phyloP scores from a whole-genome alignment of 495 filamentous ascomycete species.

The Neurospora tetraspora region DNA sequence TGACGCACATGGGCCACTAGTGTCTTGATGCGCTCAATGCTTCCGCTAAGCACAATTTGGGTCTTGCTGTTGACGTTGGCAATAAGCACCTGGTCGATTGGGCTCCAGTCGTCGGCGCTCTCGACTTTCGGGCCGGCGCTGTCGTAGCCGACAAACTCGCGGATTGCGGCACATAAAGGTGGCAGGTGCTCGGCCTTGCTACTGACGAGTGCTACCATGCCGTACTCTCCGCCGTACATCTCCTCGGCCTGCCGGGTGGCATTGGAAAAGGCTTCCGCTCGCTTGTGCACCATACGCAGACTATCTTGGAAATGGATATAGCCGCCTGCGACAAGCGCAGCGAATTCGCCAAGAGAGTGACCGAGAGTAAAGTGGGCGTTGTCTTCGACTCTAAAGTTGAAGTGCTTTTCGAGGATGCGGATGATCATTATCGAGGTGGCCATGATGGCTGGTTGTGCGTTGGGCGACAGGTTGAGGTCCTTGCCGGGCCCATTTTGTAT shows the following conservation, averaged over 20 bases:
- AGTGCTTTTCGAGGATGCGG: slow-evolving; percentile 77
- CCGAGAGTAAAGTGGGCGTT: slow-evolving; percentile 75
- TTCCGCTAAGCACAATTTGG: slow-evolving; percentile 90
- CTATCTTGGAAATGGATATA: slow-evolving; percentile 71
- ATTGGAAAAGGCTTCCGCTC: slow-evolving; percentile 77
- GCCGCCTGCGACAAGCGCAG: slow-evolving; percentile 74
- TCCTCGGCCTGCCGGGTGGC: slow-evolving; percentile 56
- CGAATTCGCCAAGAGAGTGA: slow-evolving; percentile 92
- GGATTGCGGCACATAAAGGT: slow-evolving; percentile 57
- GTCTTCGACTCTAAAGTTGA: slow-evolving; percentile 59
- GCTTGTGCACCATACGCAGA: slow-evolving; percentile 61
- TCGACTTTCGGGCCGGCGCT: slow-evolving; percentile 56
- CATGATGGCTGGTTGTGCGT: slow-evolving; percentile 95
- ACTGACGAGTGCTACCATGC: slow-evolving; percentile 80
- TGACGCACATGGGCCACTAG: slow-evolving; percentile 84
- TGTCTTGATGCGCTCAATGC: slow-evolving; percentile 70
- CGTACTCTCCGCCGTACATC: slow-evolving; percentile 64
- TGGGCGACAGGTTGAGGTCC: slow-evolving; percentile 66
- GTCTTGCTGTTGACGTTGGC: slow-evolving; percentile 94
- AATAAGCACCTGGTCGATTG: slow-evolving; percentile 79
- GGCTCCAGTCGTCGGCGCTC: slow-evolving; percentile 50
- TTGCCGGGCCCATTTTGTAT: slow-evolving; percentile 72
- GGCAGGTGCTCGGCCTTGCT: slow-evolving; percentile 68
- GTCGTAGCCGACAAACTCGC: slow-evolving; percentile 68
- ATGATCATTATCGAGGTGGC: slow-evolving; percentile 85